Conservation (phyloP, 2,329 filamentous ascomycete species). For the Colletotrichum sp. region DNA sequence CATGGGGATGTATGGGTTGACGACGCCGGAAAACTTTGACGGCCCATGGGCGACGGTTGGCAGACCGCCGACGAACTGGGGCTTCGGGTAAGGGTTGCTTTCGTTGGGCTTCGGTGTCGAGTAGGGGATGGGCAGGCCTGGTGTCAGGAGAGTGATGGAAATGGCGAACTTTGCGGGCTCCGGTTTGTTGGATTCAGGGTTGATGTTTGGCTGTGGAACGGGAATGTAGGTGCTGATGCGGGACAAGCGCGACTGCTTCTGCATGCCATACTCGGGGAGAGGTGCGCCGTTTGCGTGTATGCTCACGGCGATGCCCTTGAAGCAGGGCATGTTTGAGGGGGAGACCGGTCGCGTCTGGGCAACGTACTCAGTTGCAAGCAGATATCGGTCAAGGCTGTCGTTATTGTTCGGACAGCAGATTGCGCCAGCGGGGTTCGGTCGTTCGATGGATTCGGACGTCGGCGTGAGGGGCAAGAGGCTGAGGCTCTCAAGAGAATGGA, state of each 20-base stretch:
- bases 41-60: conserved; percentile 57
- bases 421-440: background rate
- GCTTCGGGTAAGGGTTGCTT: conserved; percentile 79
- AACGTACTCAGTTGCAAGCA: background rate
- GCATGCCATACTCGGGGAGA: conserved; percentile 90
- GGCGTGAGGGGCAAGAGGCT: background rate
- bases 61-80: conserved; percentile 79
- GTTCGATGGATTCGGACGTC: background rate
- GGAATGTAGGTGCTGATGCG: conserved; percentile 98
- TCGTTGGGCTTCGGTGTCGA: conserved; percentile 83
- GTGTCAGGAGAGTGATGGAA: conserved; percentile 93
- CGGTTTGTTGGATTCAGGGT: conserved; percentile 68
- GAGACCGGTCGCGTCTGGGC: background rate
- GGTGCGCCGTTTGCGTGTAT: conserved; percentile 85
- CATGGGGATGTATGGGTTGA: conserved; percentile 88
- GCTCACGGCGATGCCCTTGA: conserved; percentile 98
- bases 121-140: conserved; percentile 88
- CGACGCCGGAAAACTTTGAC: conserved; percentile 54
- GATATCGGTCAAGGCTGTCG: background rate
- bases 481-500: background rate
- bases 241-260: conserved; percentile 88
- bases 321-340: conserved; percentile 78
- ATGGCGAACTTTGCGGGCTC: conserved; percentile 97
- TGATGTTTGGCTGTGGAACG: conserved; percentile 84
- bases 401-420: background rate